Base-by-base conservation (phyloP, 495 filamentous ascomycete species). In the Hypoxylon lienhwacheense region DNA sequence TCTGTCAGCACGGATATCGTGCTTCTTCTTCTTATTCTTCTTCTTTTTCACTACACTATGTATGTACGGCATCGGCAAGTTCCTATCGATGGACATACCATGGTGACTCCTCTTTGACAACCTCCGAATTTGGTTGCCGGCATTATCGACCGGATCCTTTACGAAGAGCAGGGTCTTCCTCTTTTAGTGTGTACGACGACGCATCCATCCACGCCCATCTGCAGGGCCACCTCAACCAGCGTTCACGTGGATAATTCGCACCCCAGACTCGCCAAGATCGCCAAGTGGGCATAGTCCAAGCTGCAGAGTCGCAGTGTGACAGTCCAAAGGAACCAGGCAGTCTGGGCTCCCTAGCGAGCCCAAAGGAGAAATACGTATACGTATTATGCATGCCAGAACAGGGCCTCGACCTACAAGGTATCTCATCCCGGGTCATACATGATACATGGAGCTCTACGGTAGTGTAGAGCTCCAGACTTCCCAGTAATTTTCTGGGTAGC, bases 191-290 rank as follows among this genome's bases (percentile, higher is more conserved):
- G 40, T 36, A 53, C 41, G 36, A 45, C 55, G 36, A 48, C 43
- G 37, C 45, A 49, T 40, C 45, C 56, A 39, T 46, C 56, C 56
- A 48, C 56, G 47, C 40, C 35, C 41, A 51, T 55, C 51, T 61
- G 57, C 57, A 61, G 57, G 55, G 57, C 50, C 57, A 61, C 57
- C 57, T 61, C 57, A 61, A 41, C 57, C 46, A 61, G 32, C 29
- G 57, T 61, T 61, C 57, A 61, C 57, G 57, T 61, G 57, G 57
- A 50, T 54, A 31, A 42, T 41, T 50, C 19, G 34, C 40, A 50
- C 45, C 50, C 57, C 57, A 61, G 57, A 61, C 57, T 61, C 29
- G 57, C 57, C 57, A 61, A 61, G 57, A 60, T 47, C 10, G 46
- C 34, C 45, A 55, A 61, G 52, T 61, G 51, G 40, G 51, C 50